These are phyloP conservation scores for Oryza meridionalis DNA, from an alignment of 176 grass and related monocot genomes.

Conservation along the genomic window DNA sequence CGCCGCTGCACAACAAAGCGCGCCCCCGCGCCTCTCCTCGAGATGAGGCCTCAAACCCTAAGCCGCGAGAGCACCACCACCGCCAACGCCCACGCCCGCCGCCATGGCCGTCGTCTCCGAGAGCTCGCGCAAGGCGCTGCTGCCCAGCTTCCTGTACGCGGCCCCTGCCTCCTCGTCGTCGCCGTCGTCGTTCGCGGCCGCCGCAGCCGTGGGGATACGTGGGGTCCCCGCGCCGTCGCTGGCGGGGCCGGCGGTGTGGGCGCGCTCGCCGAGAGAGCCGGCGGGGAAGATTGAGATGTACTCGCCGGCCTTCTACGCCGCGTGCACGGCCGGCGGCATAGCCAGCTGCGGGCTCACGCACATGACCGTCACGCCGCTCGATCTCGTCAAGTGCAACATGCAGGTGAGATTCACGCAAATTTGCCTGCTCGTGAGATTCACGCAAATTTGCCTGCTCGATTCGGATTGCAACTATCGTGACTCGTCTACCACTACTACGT, in stretches of 20 bases:
- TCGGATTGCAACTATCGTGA: not conserved
- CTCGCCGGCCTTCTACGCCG: slow-evolving; percentile 82
- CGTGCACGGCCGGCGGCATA: slow-evolving; percentile 76
- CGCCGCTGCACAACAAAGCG: slow-evolving; percentile 22
- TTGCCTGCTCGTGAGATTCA: slow-evolving; percentile 38
- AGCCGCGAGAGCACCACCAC: not conserved
- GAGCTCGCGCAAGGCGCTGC: slow-evolving; percentile 46
- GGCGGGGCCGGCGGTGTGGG: slow-evolving; percentile 24
- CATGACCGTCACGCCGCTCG: slow-evolving; percentile 88
- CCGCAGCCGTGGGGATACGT: not conserved
- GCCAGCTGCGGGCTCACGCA: slow-evolving; percentile 88
- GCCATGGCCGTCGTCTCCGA: slow-evolving; percentile 56
- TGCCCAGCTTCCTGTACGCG: slow-evolving; percentile 61
- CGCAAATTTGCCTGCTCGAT: not conserved
- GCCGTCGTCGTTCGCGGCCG: not conserved
- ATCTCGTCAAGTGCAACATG: slow-evolving; percentile 97
- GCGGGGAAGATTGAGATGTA: slow-evolving; percentile 62
- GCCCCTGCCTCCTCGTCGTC: not conserved
- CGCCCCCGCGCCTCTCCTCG: not conserved
- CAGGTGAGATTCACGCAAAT: slow-evolving; percentile 48
- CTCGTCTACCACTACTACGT: not conserved
- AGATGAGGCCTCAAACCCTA: not conserved
- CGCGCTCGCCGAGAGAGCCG: slow-evolving; percentile 46
- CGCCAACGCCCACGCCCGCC: not conserved
- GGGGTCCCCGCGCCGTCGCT: not conserved